phyloP scores from a whole-genome alignment of 1,284 basidiomycete genomes.

The Trametes pubescens region DNA sequence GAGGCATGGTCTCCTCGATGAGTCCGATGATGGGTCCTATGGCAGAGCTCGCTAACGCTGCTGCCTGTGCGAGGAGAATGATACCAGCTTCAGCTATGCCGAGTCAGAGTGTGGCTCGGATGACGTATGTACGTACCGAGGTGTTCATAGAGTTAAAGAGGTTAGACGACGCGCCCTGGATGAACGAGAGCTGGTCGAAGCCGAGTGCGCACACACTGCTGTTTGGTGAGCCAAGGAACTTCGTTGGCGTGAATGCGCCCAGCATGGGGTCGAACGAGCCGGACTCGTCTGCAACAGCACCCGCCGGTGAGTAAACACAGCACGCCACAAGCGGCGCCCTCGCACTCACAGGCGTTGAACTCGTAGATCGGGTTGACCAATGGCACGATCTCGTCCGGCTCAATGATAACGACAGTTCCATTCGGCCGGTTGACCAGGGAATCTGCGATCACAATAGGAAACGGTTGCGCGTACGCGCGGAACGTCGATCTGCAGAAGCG shows the following conservation, averaged over 20 bases:
- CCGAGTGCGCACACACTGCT: constrained; percentile 52
- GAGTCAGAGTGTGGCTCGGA: not conserved
- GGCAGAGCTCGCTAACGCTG: constrained; percentile 32
- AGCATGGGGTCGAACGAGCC: constrained; percentile 57
- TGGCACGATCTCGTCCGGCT: constrained; percentile 36
- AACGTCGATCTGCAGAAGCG: constrained; percentile 35
- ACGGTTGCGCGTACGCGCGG: constrained; percentile 32
- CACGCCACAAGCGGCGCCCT: not conserved
- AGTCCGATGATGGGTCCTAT: constrained; percentile 23
- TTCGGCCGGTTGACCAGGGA: constrained; percentile 31
- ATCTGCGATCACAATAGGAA: constrained; percentile 40
- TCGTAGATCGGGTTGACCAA: constrained; percentile 53
- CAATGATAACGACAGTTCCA: constrained; percentile 13
- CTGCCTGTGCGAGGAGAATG: constrained; percentile 13
- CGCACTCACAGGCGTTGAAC: constrained; percentile 52
- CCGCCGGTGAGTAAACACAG: not conserved
- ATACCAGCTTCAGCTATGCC: not conserved
- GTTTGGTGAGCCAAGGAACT: constrained; percentile 54
- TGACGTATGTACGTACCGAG: constrained; percentile 17
- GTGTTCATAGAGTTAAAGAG: constrained; percentile 29
- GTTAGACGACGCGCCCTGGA: constrained; percentile 51
- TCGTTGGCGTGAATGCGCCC: constrained; percentile 52
- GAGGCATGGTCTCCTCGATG: constrained; percentile 18
- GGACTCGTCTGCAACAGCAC: constrained; percentile 44
- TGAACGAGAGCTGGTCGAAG: constrained; percentile 57